Percentiles rank a stretch among this genome's conserved stretches.
phyloP scores from a whole-genome alignment of 2,329 filamentous ascomycete species.

The Phialophora macrospora region DNA sequence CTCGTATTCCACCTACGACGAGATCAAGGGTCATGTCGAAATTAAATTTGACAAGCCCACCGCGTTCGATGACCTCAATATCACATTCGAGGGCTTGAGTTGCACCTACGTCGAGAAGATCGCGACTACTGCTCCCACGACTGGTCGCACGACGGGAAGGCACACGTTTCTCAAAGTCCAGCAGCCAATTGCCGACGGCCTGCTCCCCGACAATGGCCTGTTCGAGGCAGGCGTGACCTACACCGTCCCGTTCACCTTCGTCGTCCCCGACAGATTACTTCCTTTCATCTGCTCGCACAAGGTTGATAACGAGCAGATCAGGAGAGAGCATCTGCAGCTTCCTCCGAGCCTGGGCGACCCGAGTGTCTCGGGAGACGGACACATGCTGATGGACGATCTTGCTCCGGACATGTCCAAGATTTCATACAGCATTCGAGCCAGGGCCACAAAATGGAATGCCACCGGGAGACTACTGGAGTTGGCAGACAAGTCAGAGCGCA shows the following conservation, averaged over 20 bases:
- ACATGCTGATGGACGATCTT: constrained; percentile 62
- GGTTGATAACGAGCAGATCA: constrained; percentile 57
- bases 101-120: constrained; percentile 58
- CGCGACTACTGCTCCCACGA: constrained; percentile 57
- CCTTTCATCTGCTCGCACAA: constrained; percentile 63
- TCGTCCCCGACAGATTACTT: constrained; percentile 64
- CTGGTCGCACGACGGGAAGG: constrained; percentile 60
- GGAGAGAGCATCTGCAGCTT: constrained; percentile 61
- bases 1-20: constrained; percentile 44
- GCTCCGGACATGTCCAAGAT: constrained; percentile 67
- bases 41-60: constrained; percentile 42
- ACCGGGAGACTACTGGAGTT: constrained; percentile 54
- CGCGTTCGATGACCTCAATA: constrained; percentile 41
- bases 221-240: constrained; percentile 62
- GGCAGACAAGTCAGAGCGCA: constrained; percentile 57
- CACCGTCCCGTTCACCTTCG: constrained; percentile 67
- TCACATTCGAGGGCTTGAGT: constrained; percentile 42
- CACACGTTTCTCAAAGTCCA: constrained; percentile 67
- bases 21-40: constrained; percentile 42
- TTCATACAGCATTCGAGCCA: constrained; percentile 60
- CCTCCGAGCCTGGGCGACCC: constrained; percentile 67
- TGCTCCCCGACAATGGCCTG: constrained; percentile 61
- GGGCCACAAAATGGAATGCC: constrained; percentile 50
- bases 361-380: constrained; percentile 57
- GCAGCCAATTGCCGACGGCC: constrained; percentile 61